Percentiles rank a stretch among this genome's conserved stretches.
Conservation (phyloP, 2,329 filamentous ascomycete genomes). For the Fusarium mangiferae region DNA sequence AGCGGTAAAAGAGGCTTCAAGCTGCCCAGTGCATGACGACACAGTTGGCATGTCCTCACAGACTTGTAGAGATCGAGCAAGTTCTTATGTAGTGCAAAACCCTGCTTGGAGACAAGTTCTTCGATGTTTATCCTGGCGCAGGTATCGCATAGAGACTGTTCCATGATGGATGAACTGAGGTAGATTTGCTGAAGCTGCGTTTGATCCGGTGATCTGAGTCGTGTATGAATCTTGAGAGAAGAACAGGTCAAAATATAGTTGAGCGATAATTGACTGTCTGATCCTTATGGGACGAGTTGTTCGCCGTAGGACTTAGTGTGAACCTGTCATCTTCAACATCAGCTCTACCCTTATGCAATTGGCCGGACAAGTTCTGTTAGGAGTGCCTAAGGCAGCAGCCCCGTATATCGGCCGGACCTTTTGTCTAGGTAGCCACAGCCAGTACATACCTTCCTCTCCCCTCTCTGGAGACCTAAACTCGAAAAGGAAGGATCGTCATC, state of each 20-base stretch:
- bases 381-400: too few relatives aligned
- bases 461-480: too few relatives aligned
- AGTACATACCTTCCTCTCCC: too few relatives aligned
- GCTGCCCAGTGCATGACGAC: background rate
- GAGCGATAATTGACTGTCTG: background rate
- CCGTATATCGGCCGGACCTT: too few relatives aligned
- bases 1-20: background rate
- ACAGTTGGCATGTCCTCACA: background rate
- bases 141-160: background rate
- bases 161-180: background rate
- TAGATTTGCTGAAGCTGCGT: background rate
- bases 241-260: too few relatives aligned
- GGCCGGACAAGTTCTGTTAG: background rate
- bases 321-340: background rate
- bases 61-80: background rate
- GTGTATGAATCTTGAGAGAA: too few relatives aligned
- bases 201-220: background rate
- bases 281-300: background rate
- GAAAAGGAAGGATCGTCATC: too few relatives aligned
- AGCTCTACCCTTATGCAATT: background rate
- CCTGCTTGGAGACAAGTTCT: background rate
- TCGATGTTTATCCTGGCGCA: background rate
- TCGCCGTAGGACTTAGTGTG: background rate
- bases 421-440: too few relatives aligned
- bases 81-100: background rate